Evolutionary conservation across 768 basidiomycete genomes (phyloP).

Genomic region (Sporobolomyces roseus): DNA sequence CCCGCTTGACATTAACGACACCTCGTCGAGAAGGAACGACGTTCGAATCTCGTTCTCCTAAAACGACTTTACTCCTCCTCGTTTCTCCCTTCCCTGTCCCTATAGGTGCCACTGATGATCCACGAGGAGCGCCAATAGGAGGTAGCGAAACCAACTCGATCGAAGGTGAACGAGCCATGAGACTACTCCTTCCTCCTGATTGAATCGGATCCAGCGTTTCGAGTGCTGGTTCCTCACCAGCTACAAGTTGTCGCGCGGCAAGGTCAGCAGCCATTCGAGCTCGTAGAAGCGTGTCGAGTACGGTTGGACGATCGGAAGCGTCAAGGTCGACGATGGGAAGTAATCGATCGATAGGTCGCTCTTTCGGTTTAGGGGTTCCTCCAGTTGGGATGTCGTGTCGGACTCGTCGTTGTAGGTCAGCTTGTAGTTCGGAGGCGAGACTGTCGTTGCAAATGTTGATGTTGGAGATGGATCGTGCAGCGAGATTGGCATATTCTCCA

Average conservation of each 20-base stretch:
- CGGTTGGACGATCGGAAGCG: too few relatives aligned
- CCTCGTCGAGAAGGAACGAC: not conserved
- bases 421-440: slow-evolving; percentile 14
- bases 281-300: too few relatives aligned
- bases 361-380: slow-evolving; percentile 23
- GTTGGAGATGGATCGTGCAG: too few relatives aligned
- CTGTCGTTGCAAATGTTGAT: not conserved
- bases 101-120: too few relatives aligned
- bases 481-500: too few relatives aligned
- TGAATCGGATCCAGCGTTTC: too few relatives aligned
- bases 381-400: slow-evolving; percentile 32
- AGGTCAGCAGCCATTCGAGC: too few relatives aligned
- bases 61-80: not conserved
- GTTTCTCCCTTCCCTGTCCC: slow-evolving; percentile 4
- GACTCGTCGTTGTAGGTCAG: slow-evolving; percentile 11
- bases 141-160: slow-evolving; percentile 10
- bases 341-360: slow-evolving; percentile 16
- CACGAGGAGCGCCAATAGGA: too few relatives aligned
- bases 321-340: slow-evolving; percentile 34
- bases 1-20: slow-evolving; percentile 7
- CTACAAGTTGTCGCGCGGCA: too few relatives aligned
- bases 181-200: too few relatives aligned
- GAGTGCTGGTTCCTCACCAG: too few relatives aligned
- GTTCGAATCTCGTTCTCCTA: slow-evolving; percentile 31
- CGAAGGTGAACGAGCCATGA: slow-evolving; percentile 12